phyloP scores from a whole-genome alignment of 331 rosid species.

The Spiraea crenata region DNA sequence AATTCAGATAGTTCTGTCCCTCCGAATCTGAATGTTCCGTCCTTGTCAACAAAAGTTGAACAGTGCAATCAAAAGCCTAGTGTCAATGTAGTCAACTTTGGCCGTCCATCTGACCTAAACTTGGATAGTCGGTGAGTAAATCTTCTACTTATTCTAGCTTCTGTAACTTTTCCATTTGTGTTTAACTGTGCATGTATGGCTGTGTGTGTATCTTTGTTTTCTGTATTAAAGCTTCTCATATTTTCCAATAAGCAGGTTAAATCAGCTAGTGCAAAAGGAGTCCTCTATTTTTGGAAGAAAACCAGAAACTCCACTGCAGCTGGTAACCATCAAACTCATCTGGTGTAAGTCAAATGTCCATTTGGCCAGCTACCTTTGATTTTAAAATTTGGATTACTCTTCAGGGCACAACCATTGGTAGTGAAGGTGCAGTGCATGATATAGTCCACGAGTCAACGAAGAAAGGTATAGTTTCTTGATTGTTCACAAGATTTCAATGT shows the following conservation, averaged over 20 bases:
- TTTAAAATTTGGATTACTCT: slow-evolving; percentile 9
- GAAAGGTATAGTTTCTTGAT: slow-evolving; percentile 38
- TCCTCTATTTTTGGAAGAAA: slow-evolving; percentile 32
- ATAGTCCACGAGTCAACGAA: slow-evolving; percentile 34
- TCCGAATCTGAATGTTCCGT: slow-evolving; percentile 18
- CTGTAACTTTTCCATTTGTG: neutral
- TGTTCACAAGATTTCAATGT: slow-evolving; percentile 20
- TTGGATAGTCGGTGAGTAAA: slow-evolving; percentile 53
- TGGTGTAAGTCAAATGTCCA: neutral
- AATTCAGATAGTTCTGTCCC: slow-evolving; percentile 31
- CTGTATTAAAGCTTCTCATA: slow-evolving; percentile 1
- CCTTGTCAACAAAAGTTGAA: slow-evolving; percentile 30
- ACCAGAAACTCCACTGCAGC: slow-evolving; percentile 30
- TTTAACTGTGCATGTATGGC: neutral
- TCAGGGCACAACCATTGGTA: slow-evolving; percentile 32
- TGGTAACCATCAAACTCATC: slow-evolving; percentile 30
- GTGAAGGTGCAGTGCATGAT: slow-evolving; percentile 28
- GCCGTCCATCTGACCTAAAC: slow-evolving; percentile 26
- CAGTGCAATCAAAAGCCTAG: slow-evolving; percentile 26
- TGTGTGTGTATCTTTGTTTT: neutral
- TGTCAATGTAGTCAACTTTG: slow-evolving; percentile 18
- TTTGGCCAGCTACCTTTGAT: slow-evolving; percentile 16
- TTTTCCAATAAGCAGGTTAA: slow-evolving; percentile 33
- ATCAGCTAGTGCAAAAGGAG: slow-evolving; percentile 28
- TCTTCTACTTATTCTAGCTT: slow-evolving; percentile 14